phyloP scores from a whole-genome alignment of 139 green algal species.

The Tetradesmus lagerheimii region DNA sequence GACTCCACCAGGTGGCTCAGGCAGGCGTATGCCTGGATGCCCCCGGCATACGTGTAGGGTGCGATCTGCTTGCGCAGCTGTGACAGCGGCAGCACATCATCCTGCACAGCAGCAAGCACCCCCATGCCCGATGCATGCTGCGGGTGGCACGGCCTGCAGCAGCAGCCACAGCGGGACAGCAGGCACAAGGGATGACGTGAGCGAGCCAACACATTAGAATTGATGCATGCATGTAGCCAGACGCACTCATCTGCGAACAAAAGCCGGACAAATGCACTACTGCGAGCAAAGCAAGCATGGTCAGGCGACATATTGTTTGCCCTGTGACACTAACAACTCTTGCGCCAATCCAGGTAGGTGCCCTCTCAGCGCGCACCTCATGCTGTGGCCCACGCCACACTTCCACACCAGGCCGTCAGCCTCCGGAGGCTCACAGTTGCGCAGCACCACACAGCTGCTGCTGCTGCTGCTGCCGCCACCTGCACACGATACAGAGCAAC shows the following conservation, averaged over 20 bases:
- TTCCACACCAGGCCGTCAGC: conserved; percentile 31
- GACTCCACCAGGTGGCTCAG: conserved; percentile 2
- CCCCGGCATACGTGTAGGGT: conserved; percentile 28
- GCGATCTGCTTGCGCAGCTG: conserved; percentile 15
- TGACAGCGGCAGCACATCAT: background rate
- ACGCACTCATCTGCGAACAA: no score
- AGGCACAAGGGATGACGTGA: no score
- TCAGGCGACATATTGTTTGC: no score
- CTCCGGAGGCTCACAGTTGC: conserved; percentile 24
- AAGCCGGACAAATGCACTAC: no score
- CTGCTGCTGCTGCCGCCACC: background rate
- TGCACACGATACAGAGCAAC: background rate
- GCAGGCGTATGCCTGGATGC: conserved; percentile 34
- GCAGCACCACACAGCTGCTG: conserved; percentile 27
- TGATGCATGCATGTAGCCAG: no score
- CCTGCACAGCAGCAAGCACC: background rate
- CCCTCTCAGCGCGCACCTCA: conserved; percentile 39
- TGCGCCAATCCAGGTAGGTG: no score
- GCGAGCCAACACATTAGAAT: no score
- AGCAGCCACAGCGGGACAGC: background rate
- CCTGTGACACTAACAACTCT: no score
- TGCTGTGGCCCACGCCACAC: background rate
- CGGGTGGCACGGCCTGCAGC: conserved; percentile 20
- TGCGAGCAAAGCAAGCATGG: no score
- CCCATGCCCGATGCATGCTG: background rate